Evolutionary conservation across 1,284 basidiomycete species (phyloP).

Genomic region (Lentinus polychrous): DNA sequence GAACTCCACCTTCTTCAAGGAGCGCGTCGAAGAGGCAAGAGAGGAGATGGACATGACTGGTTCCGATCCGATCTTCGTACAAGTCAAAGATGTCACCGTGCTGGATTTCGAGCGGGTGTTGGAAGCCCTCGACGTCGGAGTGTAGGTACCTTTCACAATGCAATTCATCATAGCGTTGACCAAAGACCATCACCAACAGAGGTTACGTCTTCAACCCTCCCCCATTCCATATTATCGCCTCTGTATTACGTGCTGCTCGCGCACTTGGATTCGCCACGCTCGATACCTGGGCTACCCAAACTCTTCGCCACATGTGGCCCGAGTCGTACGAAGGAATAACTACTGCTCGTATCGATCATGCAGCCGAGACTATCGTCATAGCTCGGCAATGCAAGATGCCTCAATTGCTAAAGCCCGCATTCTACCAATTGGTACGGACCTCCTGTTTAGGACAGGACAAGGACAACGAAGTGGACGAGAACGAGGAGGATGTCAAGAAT

Average conservation of each 20-base stretch:
- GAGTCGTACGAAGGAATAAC: conserved; percentile 16
- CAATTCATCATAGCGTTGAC: neutral
- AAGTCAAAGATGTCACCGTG: conserved; percentile 15
- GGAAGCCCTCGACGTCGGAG: conserved; percentile 26
- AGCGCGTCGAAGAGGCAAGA: conserved; percentile 16
- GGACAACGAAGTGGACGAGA: conserved; percentile 5
- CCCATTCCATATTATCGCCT: conserved; percentile 21
- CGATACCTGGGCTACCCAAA: conserved; percentile 20
- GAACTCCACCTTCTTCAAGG: conserved; percentile 29
- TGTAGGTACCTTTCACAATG: conserved; percentile 23
- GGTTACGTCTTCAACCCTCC: conserved; percentile 19
- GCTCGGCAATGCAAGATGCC: conserved; percentile 23
- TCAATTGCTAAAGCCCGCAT: conserved; percentile 28
- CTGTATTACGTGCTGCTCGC: conserved; percentile 25
- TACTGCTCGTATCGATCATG: conserved; percentile 13
- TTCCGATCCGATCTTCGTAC: conserved; percentile 3
- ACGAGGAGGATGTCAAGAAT: conserved; percentile 9
- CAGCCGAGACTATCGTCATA: conserved; percentile 25
- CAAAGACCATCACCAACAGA: conserved; percentile 10
- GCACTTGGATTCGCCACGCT: conserved; percentile 20
- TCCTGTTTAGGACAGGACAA: conserved; percentile 19
- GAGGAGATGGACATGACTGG: conserved; percentile 12
- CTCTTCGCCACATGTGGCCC: conserved; percentile 26
- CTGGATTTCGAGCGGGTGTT: conserved; percentile 30
- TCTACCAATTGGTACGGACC: conserved; percentile 31